Conservation (phyloP, 192 early-diverging fungal species). For the Hyaloraphidium curvatum region DNA sequence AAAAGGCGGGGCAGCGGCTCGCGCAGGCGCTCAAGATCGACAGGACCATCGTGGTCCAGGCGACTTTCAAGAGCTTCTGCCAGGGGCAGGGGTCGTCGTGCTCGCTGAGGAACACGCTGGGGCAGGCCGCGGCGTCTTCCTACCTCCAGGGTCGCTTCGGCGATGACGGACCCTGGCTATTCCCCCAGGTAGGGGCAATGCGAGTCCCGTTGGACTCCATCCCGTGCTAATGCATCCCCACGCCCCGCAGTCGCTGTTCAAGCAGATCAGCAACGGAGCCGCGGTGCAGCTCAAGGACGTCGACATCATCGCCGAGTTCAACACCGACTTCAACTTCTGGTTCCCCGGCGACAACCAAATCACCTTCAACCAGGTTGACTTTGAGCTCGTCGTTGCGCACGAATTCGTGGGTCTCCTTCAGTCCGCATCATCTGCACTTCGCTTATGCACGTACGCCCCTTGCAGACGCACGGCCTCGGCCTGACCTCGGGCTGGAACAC, state of each 20-base stretch:
- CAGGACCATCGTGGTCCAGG: not conserved
- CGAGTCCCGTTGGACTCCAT: too few species aligned
- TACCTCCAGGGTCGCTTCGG: too few species aligned
- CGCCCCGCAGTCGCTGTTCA: not conserved
- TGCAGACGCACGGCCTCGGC: not conserved
- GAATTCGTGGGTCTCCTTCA: too few species aligned
- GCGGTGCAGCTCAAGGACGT: not conserved
- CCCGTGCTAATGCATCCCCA: too few species aligned
- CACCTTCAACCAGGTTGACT: not conserved
- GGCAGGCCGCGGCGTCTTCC: too few species aligned
- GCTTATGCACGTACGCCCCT: too few species aligned
- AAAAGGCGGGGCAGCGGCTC: not conserved
- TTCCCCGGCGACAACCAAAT: not conserved
- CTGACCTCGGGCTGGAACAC: not conserved
- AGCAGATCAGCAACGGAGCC: not conserved
- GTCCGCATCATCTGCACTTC: too few species aligned
- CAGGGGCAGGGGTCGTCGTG: too few species aligned
- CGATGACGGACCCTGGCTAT: too few species aligned
- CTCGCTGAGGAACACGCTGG: too few species aligned
- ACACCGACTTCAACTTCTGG: conserved; percentile 2
- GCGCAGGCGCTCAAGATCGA: not conserved
- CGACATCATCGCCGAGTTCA: conserved; percentile 3
- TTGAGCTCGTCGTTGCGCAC: conserved; percentile 1
- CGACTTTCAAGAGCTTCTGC: not conserved
- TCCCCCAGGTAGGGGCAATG: too few species aligned